Evolutionary conservation across 2,329 filamentous ascomycete species (phyloP), one percentile per base, ranked within the genome.

Genomic region (Karstenula rhodostoma): DNA sequence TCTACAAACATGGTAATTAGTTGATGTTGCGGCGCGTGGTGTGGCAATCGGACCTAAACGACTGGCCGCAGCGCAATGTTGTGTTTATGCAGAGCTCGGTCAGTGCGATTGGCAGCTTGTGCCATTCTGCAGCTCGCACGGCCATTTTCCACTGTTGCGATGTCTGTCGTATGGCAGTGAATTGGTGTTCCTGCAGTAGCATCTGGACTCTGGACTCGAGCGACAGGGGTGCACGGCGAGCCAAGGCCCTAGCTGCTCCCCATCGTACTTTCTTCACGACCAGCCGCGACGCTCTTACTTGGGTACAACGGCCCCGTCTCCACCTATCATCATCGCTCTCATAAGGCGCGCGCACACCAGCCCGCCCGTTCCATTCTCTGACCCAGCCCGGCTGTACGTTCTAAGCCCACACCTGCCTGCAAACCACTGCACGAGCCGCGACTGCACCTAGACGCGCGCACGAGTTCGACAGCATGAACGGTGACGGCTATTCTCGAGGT

Each of bases 21-120:
- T 2, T 32, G 33, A 3, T 46, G 35, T 42, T 51, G 32, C 35
- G 49, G 44, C 55, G 40, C 25, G 23, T 27, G 25, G 57, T 17
- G 35, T 17, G 55, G 35, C 15, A 8, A n/a, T 42, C 66, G 60
- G 77, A 87, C 86, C 87, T 81, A 68, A 99, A 99, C 0, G 94
- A 97, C 77, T 99, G 95, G 3, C 95, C 95, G 76, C 95, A 99
- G 63, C 94, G 89, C 35, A 99, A 82, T 0, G 93, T 97, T 0
- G 94, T 99, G 71, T 97, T 93, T 67, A 99, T 93, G 76, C 93
- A 97, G 4, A 99, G 86, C 75, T 99, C 95, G 4, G 89, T 87
- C 35, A 97, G 81, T 62, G 85, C 91, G 43, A 97, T 82, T 25
- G 95, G 93, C 67, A 99, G 81, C 81, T 92, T 96, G 66, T 88